Conservation (phyloP, 1,284 basidiomycete genomes). For the Erythrobasidium hasegawianum region DNA sequence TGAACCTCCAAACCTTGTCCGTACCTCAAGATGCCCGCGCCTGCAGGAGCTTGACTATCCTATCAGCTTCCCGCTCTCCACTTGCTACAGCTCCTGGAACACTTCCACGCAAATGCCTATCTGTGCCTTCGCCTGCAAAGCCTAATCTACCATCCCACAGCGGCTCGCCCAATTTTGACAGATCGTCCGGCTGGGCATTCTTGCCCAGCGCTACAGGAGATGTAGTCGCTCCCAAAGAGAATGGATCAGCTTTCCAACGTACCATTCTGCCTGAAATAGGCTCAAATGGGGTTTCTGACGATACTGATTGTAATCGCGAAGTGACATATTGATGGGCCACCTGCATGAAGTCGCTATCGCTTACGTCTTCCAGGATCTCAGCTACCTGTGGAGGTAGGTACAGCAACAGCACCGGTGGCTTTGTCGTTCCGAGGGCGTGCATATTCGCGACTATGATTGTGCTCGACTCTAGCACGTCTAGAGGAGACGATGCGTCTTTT, state of each 20-base stretch:
- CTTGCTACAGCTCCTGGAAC: constrained; percentile 53
- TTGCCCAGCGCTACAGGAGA: constrained; percentile 51
- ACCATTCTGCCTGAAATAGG: constrained; percentile 47
- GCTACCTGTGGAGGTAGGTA: constrained; percentile 40
- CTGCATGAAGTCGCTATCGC: constrained; percentile 45
- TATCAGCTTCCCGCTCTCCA: constrained; percentile 51
- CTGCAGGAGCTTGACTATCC: constrained; percentile 45
- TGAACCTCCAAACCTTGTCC: too few relatives aligned
- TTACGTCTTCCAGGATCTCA: constrained; percentile 36
- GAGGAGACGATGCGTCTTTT: background rate
- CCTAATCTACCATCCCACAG: constrained; percentile 53
- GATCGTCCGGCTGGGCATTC: constrained; percentile 53
- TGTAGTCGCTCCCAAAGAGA: constrained; percentile 54
- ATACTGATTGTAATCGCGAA: constrained; percentile 41
- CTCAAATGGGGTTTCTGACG: background rate
- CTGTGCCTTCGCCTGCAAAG: constrained; percentile 57
- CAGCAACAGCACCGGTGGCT: constrained; percentile 41
- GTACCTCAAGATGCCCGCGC: too few relatives aligned
- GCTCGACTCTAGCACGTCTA: constrained; percentile 34
- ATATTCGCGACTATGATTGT: constrained; percentile 40
- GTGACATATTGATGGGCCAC: constrained; percentile 50
- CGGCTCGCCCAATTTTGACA: constrained; percentile 51
- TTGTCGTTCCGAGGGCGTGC: constrained; percentile 18
- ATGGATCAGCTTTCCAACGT: constrained; percentile 53
- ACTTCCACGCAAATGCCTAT: constrained; percentile 53